Conservation (phyloP, 2,329 filamentous ascomycete species). For the Colletotrichum orbiculare region DNA sequence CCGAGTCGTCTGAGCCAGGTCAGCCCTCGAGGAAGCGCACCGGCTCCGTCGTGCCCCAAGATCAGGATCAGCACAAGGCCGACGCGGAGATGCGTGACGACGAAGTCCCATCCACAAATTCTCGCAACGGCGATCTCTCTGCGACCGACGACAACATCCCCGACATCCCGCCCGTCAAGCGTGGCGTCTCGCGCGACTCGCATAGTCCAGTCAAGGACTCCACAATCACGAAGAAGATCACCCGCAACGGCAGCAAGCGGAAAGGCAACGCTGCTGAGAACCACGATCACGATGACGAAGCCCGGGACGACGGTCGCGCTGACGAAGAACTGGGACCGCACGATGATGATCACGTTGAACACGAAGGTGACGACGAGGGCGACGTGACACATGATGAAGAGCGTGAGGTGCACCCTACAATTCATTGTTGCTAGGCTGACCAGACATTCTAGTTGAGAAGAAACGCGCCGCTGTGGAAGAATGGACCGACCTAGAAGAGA, state of each 20-base stretch:
- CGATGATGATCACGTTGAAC: conserved; percentile 65
- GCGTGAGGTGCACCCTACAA: conserved; percentile 54
- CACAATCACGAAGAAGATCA: conserved; percentile 52
- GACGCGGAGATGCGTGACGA: conserved; percentile 46
- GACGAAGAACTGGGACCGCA: conserved; percentile 60
- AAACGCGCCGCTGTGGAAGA: conserved; percentile 85
- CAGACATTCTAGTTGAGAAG: conserved; percentile 69
- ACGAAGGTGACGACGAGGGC: conserved; percentile 68
- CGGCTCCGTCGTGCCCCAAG: conserved; percentile 56
- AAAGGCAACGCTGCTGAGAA: conserved; percentile 44
- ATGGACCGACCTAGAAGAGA: conserved; percentile 83
- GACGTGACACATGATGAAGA: conserved; percentile 75
- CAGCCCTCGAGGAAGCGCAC: conserved; percentile 65
- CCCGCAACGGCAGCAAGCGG: conserved; percentile 53
- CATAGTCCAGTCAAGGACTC: conserved; percentile 40
- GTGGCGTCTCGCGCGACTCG: conserved; percentile 44
- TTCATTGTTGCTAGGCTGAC: neutral
- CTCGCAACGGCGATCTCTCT: conserved; percentile 52
- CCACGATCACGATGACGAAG: conserved; percentile 40
- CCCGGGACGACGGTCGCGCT: conserved; percentile 46
- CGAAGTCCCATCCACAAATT: conserved; percentile 48
- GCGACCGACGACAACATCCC: conserved; percentile 60
- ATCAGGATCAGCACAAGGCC: conserved; percentile 47
- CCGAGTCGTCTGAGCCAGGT: conserved; percentile 57
- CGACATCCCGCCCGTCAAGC: conserved; percentile 51